Evolutionary conservation across 495 filamentous ascomycete genomes (phyloP).

Genomic region (Massariosphaeria phaeospora): DNA sequence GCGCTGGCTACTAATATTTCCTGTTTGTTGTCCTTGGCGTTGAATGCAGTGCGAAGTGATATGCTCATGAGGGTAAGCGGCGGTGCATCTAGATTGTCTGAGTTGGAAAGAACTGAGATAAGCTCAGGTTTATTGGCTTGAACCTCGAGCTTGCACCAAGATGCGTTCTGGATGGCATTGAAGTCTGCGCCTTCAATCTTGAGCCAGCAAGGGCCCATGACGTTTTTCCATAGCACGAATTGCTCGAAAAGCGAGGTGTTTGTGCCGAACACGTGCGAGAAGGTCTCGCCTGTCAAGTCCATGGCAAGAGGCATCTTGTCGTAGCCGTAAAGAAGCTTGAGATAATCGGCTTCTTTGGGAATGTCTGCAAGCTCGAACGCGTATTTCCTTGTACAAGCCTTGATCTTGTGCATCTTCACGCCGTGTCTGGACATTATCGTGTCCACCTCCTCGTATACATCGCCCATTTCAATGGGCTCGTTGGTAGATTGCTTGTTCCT

Average conservation of each 20-base stretch:
- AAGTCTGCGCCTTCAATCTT: constrained; percentile 82
- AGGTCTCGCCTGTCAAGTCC: constrained; percentile 77
- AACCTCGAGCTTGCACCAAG: constrained; percentile 94
- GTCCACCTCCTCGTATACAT: constrained; percentile 86
- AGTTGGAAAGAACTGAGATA: constrained; percentile 64
- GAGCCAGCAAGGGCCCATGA: constrained; percentile 98
- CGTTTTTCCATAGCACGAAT: constrained; percentile 95
- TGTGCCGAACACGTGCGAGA: constrained; percentile 88
- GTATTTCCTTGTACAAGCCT: constrained; percentile 82
- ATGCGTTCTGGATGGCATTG: constrained; percentile 77
- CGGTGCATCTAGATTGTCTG: constrained; percentile 72
- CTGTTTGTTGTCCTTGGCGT: constrained; percentile 91
- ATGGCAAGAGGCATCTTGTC: constrained; percentile 64
- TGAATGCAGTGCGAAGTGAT: constrained; percentile 79
- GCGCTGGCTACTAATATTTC: constrained; percentile 89
- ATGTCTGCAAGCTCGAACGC: constrained; percentile 88
- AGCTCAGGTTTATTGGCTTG: constrained; percentile 69
- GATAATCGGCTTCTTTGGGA: constrained; percentile 81
- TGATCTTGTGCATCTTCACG: constrained; percentile 89
- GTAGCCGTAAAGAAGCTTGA: constrained; percentile 93
- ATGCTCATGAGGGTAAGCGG: constrained; percentile 93
- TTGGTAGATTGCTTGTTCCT: constrained; percentile 62
- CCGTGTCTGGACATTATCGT: constrained; percentile 74
- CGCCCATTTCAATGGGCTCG: constrained; percentile 80
- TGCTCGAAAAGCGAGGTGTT: constrained; percentile 95